Evolutionary conservation across 768 basidiomycete species (phyloP), one percentile per base, ranked within the genome.

Genomic region (Podaxis sp.): DNA sequence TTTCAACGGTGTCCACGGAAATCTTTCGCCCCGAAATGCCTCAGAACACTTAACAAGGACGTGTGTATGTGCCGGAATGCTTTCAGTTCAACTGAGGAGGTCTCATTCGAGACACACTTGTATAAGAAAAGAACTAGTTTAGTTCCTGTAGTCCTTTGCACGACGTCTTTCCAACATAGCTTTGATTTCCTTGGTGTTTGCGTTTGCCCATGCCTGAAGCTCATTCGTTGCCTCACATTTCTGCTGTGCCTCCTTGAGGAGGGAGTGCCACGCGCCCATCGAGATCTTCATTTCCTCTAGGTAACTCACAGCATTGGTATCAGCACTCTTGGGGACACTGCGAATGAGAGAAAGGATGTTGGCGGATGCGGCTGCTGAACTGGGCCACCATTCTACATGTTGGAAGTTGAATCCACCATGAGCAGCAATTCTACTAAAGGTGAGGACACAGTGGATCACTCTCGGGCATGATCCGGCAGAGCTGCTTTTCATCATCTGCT

Each of bases 31-130:
- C 14, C 18, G 9, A n/a, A 16, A 6, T 6, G 14, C 42, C 18
- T 18, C 16, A 44, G 18, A 16, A n/a, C 23, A n/a, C 68, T 77
- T 74, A 90, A 70, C 90, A 91, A 16, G 82, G 73, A 67, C 85
- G 88, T 51, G 88, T 79, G 68, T 82, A 91, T 3, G 90, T 90
- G 9, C 89, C 88, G 51, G 78, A 83, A 40, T 76, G 67, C 57
- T 72, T 64, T 35, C 76, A 77, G n/a, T n/a, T n/a, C n/a, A n/a
- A n/a, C n/a, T n/a, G n/a, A n/a, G 28, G 28, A 7, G 28, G 28
- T 32, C 28, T 32, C 28, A 32, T 32, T 32, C 28, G 9, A 32
- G 28, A 7, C 28, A 32, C 28, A 1, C 28, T 32, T 32, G 1
- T 32, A 32, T 7, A 32, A 32, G 6, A 32, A 32, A 32, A 9